Conservation (phyloP, 2,329 filamentous ascomycete species). For the Cercospora sp. region DNA sequence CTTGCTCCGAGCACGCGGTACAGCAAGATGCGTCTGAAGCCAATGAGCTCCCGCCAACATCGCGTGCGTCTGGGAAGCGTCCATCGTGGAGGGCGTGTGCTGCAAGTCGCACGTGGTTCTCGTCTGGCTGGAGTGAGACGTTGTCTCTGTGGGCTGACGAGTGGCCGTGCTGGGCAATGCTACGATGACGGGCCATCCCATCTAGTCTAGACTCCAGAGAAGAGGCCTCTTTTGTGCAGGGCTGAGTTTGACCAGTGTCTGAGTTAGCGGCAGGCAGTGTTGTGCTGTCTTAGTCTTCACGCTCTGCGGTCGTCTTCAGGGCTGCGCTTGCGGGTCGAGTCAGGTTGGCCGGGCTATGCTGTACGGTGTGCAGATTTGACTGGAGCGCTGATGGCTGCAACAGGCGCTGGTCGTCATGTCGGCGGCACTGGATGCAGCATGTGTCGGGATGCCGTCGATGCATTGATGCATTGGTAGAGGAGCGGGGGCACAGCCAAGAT, state of each 20-base stretch:
- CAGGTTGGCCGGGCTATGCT: neutral
- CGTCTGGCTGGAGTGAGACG: neutral
- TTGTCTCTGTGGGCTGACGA: neutral
- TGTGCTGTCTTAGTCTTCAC: neutral
- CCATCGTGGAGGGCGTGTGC: neutral
- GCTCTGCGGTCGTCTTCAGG: neutral
- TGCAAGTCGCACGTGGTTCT: neutral
- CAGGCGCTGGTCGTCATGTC: neutral
- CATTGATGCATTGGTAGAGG: neutral
- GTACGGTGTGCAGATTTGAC: neutral
- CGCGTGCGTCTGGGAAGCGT: neutral
- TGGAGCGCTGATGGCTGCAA: neutral
- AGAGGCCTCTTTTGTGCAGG: neutral
- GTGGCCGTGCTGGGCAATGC: neutral
- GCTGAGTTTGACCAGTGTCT: neutral
- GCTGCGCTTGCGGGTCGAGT: neutral
- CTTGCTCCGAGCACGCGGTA: neutral
- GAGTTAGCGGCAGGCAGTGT: neutral
- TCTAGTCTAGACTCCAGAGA: neutral
- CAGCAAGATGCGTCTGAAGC: neutral
- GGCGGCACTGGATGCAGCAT: neutral
- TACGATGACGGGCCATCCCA: neutral
- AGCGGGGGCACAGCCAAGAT: neutral
- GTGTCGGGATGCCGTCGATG: neutral
- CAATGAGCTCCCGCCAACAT: neutral